Evolutionary conservation across 495 filamentous ascomycete species (phyloP).

Genomic region (Podospora bellae-mahoneyi): DNA sequence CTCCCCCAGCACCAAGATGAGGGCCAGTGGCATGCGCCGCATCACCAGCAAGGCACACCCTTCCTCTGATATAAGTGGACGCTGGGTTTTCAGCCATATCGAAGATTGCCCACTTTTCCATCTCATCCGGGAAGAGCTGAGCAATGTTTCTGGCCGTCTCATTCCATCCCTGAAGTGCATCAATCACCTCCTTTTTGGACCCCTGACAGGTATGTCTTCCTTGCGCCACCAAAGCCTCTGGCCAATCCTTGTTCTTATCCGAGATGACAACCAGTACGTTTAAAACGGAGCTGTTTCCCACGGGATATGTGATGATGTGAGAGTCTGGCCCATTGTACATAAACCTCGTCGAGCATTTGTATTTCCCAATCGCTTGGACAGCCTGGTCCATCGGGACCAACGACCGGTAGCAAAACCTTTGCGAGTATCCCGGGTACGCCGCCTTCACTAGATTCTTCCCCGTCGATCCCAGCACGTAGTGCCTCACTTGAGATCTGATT

Average conservation of each 20-base stretch:
- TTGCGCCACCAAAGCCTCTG: conserved; percentile 21
- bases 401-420: conserved; percentile 44
- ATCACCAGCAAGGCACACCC: conserved; percentile 49
- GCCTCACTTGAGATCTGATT: conserved; percentile 41
- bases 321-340: conserved; percentile 44
- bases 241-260: conserved; percentile 34
- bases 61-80: conserved; percentile 36
- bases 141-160: conserved; percentile 37
- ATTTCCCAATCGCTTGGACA: conserved; percentile 25
- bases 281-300: conserved; percentile 35
- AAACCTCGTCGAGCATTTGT: conserved; percentile 32
- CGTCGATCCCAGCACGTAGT: conserved; percentile 25
- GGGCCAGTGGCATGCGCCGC: conserved; percentile 42
- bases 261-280: conserved; percentile 42
- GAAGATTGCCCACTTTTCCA: conserved; percentile 57
- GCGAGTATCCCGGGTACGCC: conserved; percentile 34
- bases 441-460: conserved; percentile 21
- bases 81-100: conserved; percentile 48
- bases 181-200: conserved; percentile 30
- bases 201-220: conserved; percentile 32
- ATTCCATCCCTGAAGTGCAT: conserved; percentile 40
- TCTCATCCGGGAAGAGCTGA: conserved; percentile 40
- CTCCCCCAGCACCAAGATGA: conserved; percentile 54
- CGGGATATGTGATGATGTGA: conserved; percentile 41
- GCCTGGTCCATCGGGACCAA: conserved; percentile 41